phyloP scores from a whole-genome alignment of 225 moss, liverwort and hornwort genomes.

The Bryum argenteum region DNA sequence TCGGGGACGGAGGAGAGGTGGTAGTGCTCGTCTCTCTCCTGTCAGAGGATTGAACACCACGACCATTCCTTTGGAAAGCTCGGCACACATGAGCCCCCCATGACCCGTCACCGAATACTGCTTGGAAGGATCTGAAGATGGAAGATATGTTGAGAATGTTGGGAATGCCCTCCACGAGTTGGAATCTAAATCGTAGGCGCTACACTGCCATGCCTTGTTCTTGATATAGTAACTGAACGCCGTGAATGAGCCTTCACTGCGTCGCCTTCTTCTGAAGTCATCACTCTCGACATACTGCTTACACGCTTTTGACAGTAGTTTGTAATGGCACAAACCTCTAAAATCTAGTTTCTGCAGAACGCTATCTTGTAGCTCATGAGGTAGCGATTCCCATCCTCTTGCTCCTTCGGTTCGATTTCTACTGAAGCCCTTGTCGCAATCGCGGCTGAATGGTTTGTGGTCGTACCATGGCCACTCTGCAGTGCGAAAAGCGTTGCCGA shows the following conservation, averaged over 20 bases:
- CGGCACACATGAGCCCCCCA: conserved; percentile 36
- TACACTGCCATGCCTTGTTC: conserved; percentile 1
- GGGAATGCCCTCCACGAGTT: conserved; percentile 22
- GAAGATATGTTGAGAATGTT: conserved; percentile 26
- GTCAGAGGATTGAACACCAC: conserved; percentile 44
- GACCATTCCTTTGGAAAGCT: conserved; percentile 31
- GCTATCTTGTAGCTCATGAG: neutral
- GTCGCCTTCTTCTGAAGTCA: neutral
- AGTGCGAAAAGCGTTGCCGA: too few relatives aligned
- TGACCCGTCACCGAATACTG: conserved; percentile 25
- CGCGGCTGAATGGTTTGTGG: too few relatives aligned
- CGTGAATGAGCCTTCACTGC: conserved; percentile 9
- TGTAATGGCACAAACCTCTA: conserved; percentile 7
- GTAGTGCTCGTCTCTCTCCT: neutral
- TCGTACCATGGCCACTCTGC: too few relatives aligned
- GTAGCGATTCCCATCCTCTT: conserved; percentile 17
- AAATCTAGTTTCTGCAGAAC: neutral
- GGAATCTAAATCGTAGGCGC: conserved; percentile 13
- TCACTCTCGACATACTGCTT: neutral
- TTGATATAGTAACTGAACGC: conserved; percentile 20
- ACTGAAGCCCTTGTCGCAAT: too few relatives aligned
- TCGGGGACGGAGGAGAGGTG: conserved; percentile 26
- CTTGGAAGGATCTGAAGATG: conserved; percentile 36
- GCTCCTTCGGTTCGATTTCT: too few relatives aligned
- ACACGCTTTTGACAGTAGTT: neutral